Base-by-base conservation (phyloP, 2,329 filamentous ascomycete species). In the Conoideocrella luteorostrata region DNA sequence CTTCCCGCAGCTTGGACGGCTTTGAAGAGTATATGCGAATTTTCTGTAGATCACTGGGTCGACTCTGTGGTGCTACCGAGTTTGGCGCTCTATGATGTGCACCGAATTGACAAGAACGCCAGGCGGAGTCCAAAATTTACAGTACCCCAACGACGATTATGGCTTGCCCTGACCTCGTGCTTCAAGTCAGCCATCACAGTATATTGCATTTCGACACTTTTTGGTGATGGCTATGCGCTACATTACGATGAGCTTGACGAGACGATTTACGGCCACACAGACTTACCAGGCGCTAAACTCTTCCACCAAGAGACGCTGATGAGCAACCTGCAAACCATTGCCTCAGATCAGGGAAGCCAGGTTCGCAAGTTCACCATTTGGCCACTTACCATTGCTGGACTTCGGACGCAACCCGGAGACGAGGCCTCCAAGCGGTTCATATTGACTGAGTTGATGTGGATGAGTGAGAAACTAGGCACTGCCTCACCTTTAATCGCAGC, bases 361-460 rank as follows among this genome's bases (percentile, higher is more conserved):
- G 43, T 56, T 7, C 45, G 48, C 13, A 52, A 51, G 29, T 35
- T 54, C 6, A 42, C 52, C n/a, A 33, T 53, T 2, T 60, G 57
- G 57, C 52, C 56, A 33, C 44, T 58, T 6, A 38, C 56, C 1
- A 55, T 60, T 7, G 52, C 50, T 0, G 57, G 56, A 2, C 47
- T 58, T 5, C 48, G 52, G 39, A 39, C 52, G 2, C 42, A 47
- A 1, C 36, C 46, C 7, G 44, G 44, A 2, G 46, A 50, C 6
- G 11, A 39, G 0, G 43, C 35, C 4, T 49, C 50, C 21, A 45
- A 52, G 13, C 20, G 21, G 4, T 56, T 52, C 36, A 46, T 59
- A 21, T 23, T 34, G 0, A 21, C 28, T 4, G 43, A 50, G 15
- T 37, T 57, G 29, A 20, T 21, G 3, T 49, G 50, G 44, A 44